These are phyloP conservation scores for Serendipita vermifera DNA, from an alignment of 768 basidiomycete genomes.

Conservation along the genomic window DNA sequence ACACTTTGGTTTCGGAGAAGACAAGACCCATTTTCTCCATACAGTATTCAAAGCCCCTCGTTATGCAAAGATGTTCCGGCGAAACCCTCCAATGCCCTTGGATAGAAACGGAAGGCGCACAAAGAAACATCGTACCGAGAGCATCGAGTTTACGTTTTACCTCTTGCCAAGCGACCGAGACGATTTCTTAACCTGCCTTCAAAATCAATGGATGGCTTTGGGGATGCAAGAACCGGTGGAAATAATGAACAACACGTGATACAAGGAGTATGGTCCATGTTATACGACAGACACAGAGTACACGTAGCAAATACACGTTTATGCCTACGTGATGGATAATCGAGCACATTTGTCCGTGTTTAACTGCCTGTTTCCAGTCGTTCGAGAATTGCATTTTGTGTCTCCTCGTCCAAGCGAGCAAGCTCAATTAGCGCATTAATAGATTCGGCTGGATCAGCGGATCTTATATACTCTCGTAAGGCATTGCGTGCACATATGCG, in stretches of 20 bases:
- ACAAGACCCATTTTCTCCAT: conserved; percentile 5
- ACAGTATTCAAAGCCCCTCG: not conserved
- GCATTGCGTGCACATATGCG: too few species aligned
- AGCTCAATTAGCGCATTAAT: too few species aligned
- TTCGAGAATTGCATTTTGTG: too few species aligned
- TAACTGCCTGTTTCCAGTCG: too few species aligned
- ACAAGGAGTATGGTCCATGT: too few species aligned
- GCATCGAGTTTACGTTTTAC: conserved; percentile 9
- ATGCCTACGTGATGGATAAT: too few species aligned
- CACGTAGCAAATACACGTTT: not conserved
- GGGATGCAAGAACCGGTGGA: not conserved
- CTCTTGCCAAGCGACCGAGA: not conserved
- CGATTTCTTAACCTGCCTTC: not conserved
- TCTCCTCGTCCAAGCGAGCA: too few species aligned
- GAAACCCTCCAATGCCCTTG: not conserved
- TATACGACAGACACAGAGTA: not conserved
- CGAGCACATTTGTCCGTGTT: too few species aligned
- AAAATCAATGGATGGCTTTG: not conserved
- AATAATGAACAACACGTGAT: not conserved
- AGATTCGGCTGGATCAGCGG: too few species aligned
- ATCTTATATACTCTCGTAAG: too few species aligned
- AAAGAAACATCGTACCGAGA: too few species aligned
- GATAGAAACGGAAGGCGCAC: too few species aligned
- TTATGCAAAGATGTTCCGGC: conserved; percentile 8
- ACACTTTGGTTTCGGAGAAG: not conserved